Base-by-base conservation (phyloP, 1,284 basidiomycete species). In the Exsudoporus floridanus region DNA sequence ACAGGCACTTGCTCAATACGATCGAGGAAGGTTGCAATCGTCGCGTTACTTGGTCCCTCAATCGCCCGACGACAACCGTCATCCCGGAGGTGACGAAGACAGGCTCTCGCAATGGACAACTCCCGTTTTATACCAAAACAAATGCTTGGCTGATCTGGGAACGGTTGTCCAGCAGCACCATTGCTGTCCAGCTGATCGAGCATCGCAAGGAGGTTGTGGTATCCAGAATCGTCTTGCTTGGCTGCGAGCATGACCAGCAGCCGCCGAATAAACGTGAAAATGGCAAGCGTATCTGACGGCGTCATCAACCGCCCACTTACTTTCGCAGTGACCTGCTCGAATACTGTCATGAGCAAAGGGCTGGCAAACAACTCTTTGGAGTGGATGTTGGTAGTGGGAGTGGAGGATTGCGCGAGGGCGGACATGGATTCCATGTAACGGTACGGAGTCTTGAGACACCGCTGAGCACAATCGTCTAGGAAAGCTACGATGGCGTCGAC, bases 381-480 rank as follows among this genome's bases (percentile, higher is more conserved):
- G 13, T 54, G 45, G 8, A 41, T 40, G 28, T 57, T 30, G 12
- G 41, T 12, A 5, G 31, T 33, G 4, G 44, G 44, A 12, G 53
- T 19, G 5, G 55, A 42, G 3, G 57, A 53, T 44, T 56, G 55
- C 4, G 51, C 52, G 5, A 60, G 53, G 59, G 56, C 43, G 5
- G 52, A 41, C 59, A 72, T 48, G 12, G 86, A 84, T 63, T 98
- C 94, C 50, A 96, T 78, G 66, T 97, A 98, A 34, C 85, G 81
- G 68, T 95, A 92, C 0, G 93, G 90, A 1, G 87, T 90, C 72
- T 91, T 94, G 57, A 87, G 65, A 59, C 88, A 93, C n/a, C 92
- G 80, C 51, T 89, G 85, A 7, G 90, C 75, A 63, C 92, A 96
- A 42, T 94, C 91, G 61, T 98, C 94, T 13, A 97, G 60, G 72